phyloP scores from a whole-genome alignment of 2,329 filamentous ascomycete genomes.

The Colletotrichum cereale region DNA sequence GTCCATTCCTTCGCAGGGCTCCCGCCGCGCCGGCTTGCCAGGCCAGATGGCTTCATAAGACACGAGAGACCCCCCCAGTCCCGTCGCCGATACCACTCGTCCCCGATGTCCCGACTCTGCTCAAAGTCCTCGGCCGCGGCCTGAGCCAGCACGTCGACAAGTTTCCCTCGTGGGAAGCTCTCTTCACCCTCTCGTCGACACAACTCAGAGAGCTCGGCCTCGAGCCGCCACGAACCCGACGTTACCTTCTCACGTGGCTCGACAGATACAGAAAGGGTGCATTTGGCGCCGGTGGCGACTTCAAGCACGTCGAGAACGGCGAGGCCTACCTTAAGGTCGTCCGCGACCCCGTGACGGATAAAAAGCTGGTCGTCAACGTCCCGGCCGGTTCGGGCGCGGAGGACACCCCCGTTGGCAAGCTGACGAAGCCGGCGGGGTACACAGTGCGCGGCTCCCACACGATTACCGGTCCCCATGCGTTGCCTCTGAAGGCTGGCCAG shows the following conservation, averaged over 20 bases:
- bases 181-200: conserved; percentile 83
- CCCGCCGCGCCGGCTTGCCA: conserved; percentile 50
- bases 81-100: conserved; percentile 86
- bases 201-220: conserved; percentile 88
- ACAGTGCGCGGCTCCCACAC: conserved; percentile 75
- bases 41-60: conserved; percentile 59
- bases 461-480: conserved; percentile 81
- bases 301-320: conserved; percentile 75
- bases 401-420: conserved; percentile 49
- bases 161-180: conserved; percentile 88
- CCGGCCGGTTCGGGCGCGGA: conserved; percentile 56
- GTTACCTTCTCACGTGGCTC: conserved; percentile 90
- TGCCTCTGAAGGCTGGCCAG: conserved; percentile 73
- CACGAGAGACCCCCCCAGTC: conserved; percentile 55
- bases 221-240: conserved; percentile 84
- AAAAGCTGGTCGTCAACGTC: conserved; percentile 68
- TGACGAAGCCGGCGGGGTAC: conserved; percentile 63
- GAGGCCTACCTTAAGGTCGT: conserved; percentile 64
- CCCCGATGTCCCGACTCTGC: conserved; percentile 86
- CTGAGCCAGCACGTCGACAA: conserved; percentile 86
- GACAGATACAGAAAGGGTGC: conserved; percentile 84
- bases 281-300: conserved; percentile 86
- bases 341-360: conserved; percentile 56
- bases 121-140: conserved; percentile 90
- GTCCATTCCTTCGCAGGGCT: conserved; percentile 38